Evolutionary conservation across 2,329 filamentous ascomycete genomes (phyloP).

Genomic region (Aspergillus viridinutans): DNA sequence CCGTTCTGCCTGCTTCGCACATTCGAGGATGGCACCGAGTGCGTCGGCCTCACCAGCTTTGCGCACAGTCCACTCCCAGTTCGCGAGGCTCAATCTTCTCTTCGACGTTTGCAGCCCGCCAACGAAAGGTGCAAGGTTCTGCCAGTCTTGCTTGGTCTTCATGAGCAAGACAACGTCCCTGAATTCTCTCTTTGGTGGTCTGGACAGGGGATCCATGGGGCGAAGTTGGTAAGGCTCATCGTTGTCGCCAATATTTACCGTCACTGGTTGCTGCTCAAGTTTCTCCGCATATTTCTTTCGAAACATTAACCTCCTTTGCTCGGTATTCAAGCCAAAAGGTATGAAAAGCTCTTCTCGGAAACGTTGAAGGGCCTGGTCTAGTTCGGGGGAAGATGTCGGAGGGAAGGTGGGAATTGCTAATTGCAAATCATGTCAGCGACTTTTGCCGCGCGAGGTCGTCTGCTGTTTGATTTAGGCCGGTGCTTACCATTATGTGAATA

Average conservation of each 20-base stretch:
- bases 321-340: conserved; percentile 34
- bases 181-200: conserved; percentile 32
- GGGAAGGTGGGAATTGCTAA: conserved; percentile 38
- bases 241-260: conserved; percentile 33
- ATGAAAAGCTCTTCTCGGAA: conserved; percentile 45
- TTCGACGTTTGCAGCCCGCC: conserved; percentile 32
- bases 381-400: conserved; percentile 36
- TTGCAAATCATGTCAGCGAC: neutral
- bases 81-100: conserved; percentile 18
- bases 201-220: conserved; percentile 30
- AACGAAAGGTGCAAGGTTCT: conserved; percentile 40
- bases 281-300: conserved; percentile 31
- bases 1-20: conserved; percentile 29
- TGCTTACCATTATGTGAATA: conserved; percentile 29
- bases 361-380: conserved; percentile 37
- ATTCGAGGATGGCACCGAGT: conserved; percentile 33
- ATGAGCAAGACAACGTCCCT: conserved; percentile 32
- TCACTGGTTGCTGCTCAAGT: conserved; percentile 38
- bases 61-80: conserved; percentile 35
- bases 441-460: neutral
- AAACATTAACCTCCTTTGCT: conserved; percentile 40
- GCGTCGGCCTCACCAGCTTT: conserved; percentile 34
- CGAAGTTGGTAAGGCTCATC: conserved; percentile 38
- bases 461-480: neutral
- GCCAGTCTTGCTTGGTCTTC: conserved; percentile 36